Evolutionary conservation across 2,329 filamentous ascomycete genomes (phyloP).

Genomic region (Ophiocordyceps camponoti-saundersi): DNA sequence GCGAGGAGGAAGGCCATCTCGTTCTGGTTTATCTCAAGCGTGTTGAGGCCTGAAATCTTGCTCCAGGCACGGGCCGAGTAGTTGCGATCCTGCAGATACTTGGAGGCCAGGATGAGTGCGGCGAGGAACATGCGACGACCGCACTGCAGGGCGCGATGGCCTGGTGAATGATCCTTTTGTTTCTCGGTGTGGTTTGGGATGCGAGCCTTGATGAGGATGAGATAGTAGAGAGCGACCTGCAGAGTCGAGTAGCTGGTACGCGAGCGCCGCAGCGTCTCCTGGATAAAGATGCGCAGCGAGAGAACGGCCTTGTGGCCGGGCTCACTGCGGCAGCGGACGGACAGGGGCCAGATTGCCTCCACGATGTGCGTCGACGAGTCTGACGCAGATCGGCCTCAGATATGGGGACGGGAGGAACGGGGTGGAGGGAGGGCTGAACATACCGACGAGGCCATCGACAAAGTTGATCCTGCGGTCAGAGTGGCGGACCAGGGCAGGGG

Average conservation of each 20-base stretch:
- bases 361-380: conserved; percentile 97
- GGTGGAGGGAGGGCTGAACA: conserved; percentile 27
- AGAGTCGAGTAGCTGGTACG: conserved; percentile 94
- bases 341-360: conserved; percentile 89
- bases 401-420: conserved; percentile 11
- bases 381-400: conserved; percentile 24
- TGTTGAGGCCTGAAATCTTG: conserved; percentile 93
- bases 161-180: conserved; percentile 55
- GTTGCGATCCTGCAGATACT: conserved; percentile 95
- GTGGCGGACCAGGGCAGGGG: conserved; percentile 68
- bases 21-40: conserved; percentile 89
- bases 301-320: conserved; percentile 60
- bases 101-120: conserved; percentile 86
- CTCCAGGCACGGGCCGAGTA: conserved; percentile 97
- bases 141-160: conserved; percentile 73
- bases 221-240: conserved; percentile 90
- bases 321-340: conserved; percentile 59
- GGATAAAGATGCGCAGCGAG: conserved; percentile 87
- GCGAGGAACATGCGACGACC: conserved; percentile 95
- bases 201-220: conserved; percentile 84
- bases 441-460: conserved; percentile 95
- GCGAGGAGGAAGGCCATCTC: conserved; percentile 82
- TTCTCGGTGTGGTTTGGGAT: conserved; percentile 72
- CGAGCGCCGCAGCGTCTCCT: conserved; percentile 88
- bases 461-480: conserved; percentile 87